These are phyloP conservation scores for Dryadomyces quercus-mongolicae DNA, from an alignment of 2,329 filamentous ascomycete genomes.

Conservation along the genomic window DNA sequence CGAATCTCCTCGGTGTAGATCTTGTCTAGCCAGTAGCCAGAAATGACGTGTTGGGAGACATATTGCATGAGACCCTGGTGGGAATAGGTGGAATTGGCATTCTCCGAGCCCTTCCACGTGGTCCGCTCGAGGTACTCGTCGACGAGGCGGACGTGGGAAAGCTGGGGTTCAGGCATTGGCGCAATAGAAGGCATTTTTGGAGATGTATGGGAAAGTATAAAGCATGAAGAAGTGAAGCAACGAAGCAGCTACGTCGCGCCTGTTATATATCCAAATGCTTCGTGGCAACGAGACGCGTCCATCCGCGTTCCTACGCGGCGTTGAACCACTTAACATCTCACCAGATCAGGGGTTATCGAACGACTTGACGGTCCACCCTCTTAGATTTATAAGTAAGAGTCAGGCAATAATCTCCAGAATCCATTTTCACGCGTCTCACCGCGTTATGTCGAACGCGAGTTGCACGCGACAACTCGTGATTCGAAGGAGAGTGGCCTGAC, in stretches of 20 bases:
- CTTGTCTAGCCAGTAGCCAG: background rate
- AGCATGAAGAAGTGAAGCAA: background rate
- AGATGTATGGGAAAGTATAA: too few species aligned
- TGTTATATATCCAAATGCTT: background rate
- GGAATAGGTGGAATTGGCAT: slow-evolving; percentile 1
- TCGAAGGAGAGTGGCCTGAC: background rate
- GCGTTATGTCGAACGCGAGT: background rate
- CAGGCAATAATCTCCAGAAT: background rate
- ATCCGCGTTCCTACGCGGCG: background rate
- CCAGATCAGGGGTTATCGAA: background rate
- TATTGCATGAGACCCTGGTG: slow-evolving; percentile 2
- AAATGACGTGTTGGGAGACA: background rate
- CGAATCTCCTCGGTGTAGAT: background rate
- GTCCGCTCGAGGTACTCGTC: background rate
- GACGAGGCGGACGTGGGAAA: background rate
- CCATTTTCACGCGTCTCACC: background rate
- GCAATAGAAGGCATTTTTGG: background rate
- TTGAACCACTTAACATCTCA: background rate
- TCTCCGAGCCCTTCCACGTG: slow-evolving; percentile 1
- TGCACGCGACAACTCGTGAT: background rate
- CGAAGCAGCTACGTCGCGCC: background rate
- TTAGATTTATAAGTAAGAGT: background rate
- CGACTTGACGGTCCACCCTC: background rate
- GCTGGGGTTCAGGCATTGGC: background rate
- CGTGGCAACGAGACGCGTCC: background rate